Percentiles rank a stretch among this genome's conserved stretches.
Evolutionary conservation across 2,329 filamentous ascomycete species (phyloP).

Genomic region (Hypoxylon sp.): DNA sequence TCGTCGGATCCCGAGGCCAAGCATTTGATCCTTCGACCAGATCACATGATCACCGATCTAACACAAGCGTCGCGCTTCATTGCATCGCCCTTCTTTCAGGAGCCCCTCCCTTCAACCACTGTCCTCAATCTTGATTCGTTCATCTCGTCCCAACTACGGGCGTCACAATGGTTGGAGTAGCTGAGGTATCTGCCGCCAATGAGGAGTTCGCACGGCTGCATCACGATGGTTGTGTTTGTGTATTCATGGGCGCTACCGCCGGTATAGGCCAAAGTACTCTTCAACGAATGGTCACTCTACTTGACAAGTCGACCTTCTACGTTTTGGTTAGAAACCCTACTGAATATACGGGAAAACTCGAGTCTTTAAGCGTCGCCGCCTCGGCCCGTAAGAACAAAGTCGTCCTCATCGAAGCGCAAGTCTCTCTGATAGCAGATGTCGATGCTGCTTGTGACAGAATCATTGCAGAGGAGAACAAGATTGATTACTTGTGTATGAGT

Average conservation of each 20-base stretch:
- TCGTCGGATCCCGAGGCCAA: no score
- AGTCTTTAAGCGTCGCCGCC: conserved; percentile 10
- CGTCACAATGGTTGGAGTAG: no score
- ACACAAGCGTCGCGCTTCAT: no score
- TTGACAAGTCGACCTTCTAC: conserved; percentile 33
- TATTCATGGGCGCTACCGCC: conserved; percentile 23
- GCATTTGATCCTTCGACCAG: no score
- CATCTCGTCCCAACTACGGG: no score
- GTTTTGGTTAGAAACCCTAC: conserved; percentile 32
- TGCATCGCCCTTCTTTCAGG: no score
- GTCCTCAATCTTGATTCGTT: no score
- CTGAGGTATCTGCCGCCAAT: no score
- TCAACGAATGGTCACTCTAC: conserved; percentile 33
- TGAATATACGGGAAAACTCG: conserved; percentile 16
- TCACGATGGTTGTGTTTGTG: conserved; percentile 8
- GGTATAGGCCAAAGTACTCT: conserved; percentile 43
- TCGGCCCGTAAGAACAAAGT: conserved; percentile 30
- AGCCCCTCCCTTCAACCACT: no score
- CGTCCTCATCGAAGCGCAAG: conserved; percentile 41
- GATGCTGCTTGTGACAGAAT: conserved; percentile 32
- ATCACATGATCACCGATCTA: no score
- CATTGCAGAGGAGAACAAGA: conserved; percentile 21
- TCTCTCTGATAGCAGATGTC: conserved; percentile 39
- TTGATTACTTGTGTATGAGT: conserved; percentile 44
- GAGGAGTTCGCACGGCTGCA: conserved; percentile 5